Evolutionary conservation across 257 asterid species (phyloP).

Genomic region (Gentiana straminea): DNA sequence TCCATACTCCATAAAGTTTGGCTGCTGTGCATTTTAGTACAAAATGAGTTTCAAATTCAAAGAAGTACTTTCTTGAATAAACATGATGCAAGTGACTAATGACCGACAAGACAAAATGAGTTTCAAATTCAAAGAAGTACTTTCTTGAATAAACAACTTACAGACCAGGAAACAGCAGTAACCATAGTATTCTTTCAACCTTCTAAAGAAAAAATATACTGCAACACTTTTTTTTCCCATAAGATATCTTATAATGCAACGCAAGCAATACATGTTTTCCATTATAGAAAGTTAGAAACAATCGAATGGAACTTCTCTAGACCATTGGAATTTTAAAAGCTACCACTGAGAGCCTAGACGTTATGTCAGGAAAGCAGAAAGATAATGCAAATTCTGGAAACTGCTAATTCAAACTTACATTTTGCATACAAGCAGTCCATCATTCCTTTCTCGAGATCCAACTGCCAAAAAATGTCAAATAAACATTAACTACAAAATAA

Average conservation of each 20-base stretch:
- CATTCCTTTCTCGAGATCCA: slow-evolving; percentile 96
- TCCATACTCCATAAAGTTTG: too few relatives aligned
- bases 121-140: too few relatives aligned
- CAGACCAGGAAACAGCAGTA: too few relatives aligned
- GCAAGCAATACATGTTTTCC: neutral
- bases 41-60: too few relatives aligned
- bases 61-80: too few relatives aligned
- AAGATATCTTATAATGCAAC: neutral
- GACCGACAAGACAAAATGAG: too few relatives aligned
- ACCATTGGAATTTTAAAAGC: neutral
- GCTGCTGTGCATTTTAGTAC: too few relatives aligned
- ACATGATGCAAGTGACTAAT: too few relatives aligned
- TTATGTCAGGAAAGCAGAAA: neutral
- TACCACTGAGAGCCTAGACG: neutral
- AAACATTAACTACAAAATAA: slow-evolving; percentile 3
- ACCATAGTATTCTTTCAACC: too few relatives aligned
- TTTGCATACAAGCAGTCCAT: slow-evolving; percentile 97
- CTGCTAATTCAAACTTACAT: slow-evolving; percentile 42
- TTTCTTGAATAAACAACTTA: too few relatives aligned
- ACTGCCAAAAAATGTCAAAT: slow-evolving; percentile 29
- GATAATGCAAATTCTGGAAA: neutral
- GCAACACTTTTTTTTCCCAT: too few relatives aligned
- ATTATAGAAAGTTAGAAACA: neutral
- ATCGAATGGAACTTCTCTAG: neutral
- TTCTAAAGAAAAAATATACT: too few relatives aligned